Evolutionary conservation across 148 eudicot genomes (phyloP).

Genomic region (Pouteria glomerata): DNA sequence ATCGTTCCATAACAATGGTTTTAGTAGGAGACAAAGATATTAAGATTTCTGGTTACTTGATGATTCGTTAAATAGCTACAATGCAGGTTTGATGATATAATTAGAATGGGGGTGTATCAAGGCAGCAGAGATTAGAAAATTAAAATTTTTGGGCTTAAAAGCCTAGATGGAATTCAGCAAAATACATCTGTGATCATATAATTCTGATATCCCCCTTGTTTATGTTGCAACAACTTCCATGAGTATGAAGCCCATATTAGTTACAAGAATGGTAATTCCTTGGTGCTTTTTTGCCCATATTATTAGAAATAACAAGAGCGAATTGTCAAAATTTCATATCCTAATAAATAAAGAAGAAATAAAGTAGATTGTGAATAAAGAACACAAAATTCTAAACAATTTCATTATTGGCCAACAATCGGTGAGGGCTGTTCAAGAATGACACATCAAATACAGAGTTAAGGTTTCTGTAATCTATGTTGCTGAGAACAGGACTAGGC

Average conservation of each 20-base stretch:
- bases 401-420: background rate
- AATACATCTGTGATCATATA: background rate
- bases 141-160: background rate
- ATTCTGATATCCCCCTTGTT: background rate
- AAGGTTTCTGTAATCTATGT: background rate
- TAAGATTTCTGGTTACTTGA: too few relatives aligned
- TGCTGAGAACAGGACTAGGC: background rate
- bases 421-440: background rate
- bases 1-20: too few relatives aligned
- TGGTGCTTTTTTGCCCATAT: too few relatives aligned
- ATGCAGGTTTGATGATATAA: background rate
- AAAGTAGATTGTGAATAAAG: background rate
- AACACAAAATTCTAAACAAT: background rate
- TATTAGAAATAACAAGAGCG: too few relatives aligned
- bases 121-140: background rate
- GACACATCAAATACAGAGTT: background rate
- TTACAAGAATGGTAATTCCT: too few relatives aligned
- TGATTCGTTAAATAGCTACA: background rate
- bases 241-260: background rate
- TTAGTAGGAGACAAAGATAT: too few relatives aligned
- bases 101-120: background rate
- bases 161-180: background rate
- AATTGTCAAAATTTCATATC: too few relatives aligned
- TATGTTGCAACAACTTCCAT: background rate
- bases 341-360: too few relatives aligned